Evolutionary conservation across 352 stramenopile genomes (phyloP).

Genomic region (Phytophthora nicotianae): DNA sequence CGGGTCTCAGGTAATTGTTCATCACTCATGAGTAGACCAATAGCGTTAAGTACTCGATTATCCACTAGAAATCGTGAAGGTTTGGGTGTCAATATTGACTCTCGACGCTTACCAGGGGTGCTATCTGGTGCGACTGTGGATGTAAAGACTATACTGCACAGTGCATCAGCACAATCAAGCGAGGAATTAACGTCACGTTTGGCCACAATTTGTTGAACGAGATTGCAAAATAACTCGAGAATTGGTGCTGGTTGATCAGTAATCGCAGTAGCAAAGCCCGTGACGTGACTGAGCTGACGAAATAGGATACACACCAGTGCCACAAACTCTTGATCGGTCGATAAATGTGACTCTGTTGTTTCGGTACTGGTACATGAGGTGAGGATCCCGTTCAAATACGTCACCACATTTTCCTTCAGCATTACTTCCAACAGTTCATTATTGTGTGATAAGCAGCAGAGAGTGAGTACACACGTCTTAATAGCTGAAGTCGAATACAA

Average conservation of each 20-base stretch:
- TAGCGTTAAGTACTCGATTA: constrained; percentile 38
- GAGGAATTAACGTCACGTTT: constrained; percentile 45
- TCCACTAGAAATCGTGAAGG: constrained; percentile 39
- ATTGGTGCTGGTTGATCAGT: constrained; percentile 14
- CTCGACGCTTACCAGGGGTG: background rate
- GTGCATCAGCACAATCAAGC: constrained; percentile 65
- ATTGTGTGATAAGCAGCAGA: constrained; percentile 60
- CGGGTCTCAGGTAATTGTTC: constrained; percentile 54
- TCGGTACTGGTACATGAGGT: background rate
- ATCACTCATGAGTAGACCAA: constrained; percentile 43
- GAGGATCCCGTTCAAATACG: constrained; percentile 46
- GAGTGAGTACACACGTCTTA: constrained; percentile 59
- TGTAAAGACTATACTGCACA: constrained; percentile 65
- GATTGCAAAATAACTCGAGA: constrained; percentile 55
- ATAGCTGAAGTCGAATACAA: constrained; percentile 35
- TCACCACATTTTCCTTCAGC: constrained; percentile 50
- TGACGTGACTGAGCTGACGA: constrained; percentile 58
- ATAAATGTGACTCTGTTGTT: constrained; percentile 7
- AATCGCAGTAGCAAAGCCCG: constrained; percentile 24
- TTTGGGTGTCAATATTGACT: constrained; percentile 1
- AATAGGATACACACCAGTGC: constrained; percentile 62
- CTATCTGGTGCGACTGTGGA: background rate
- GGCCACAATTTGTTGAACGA: constrained; percentile 34
- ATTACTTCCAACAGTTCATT: constrained; percentile 49
- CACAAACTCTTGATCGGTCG: constrained; percentile 42